These are phyloP conservation scores for Wickerhamomyces alni DNA, from an alignment of 805 yeast species.

Conservation along the genomic window DNA sequence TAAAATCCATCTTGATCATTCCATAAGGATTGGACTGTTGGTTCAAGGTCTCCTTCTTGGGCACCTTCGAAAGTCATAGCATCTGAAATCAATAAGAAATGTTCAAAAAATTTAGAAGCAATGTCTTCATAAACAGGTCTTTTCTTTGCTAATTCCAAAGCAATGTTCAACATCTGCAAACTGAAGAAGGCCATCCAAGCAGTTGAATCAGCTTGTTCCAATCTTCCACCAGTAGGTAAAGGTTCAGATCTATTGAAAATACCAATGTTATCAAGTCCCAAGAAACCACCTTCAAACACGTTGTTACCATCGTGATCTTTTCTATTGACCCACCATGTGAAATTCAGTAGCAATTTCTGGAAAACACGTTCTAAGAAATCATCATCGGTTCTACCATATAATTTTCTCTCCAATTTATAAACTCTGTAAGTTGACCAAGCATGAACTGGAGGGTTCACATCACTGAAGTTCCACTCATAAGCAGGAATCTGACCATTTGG, in stretches of 20 bases:
- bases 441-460: slow-evolving; percentile 96
- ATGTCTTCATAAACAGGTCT: slow-evolving; percentile 87
- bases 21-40: slow-evolving; percentile 69
- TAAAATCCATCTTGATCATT: slow-evolving; percentile 84
- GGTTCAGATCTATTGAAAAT: slow-evolving; percentile 90
- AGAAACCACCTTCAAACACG: slow-evolving; percentile 90
- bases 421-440: slow-evolving; percentile 93
- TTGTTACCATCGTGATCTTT: slow-evolving; percentile 84
- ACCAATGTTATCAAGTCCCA: slow-evolving; percentile 91
- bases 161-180: slow-evolving; percentile 86
- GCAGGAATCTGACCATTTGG: slow-evolving; percentile 98
- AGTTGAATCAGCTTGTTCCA: slow-evolving; percentile 93
- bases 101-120: slow-evolving; percentile 92
- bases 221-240: slow-evolving; percentile 82
- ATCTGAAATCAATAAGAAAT: slow-evolving; percentile 84
- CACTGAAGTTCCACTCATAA: slow-evolving; percentile 92
- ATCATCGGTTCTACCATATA: slow-evolving; percentile 76
- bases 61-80: slow-evolving; percentile 73
- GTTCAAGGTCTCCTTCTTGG: slow-evolving; percentile 28
- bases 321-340: slow-evolving; percentile 97
- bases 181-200: slow-evolving; percentile 97
- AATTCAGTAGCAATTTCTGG: slow-evolving; percentile 82
- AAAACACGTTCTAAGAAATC: slow-evolving; percentile 87
- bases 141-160: slow-evolving; percentile 81
- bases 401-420: slow-evolving; percentile 78